Conservation (phyloP, 441 rosid genomes). For the Eutrema salsugineum region DNA sequence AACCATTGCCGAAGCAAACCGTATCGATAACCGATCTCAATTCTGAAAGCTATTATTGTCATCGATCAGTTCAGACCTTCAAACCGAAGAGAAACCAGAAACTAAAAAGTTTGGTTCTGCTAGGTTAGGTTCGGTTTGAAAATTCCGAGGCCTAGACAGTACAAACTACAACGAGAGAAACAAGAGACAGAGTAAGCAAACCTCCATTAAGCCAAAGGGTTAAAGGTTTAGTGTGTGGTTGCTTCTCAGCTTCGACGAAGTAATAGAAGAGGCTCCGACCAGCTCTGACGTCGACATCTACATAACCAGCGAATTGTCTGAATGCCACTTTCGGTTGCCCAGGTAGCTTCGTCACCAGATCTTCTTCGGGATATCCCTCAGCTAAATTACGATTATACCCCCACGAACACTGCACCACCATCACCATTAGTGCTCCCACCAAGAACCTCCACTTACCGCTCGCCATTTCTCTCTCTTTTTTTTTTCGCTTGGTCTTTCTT, state of each 20-base stretch:
- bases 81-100: too few species aligned
- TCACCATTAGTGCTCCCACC: slow-evolving; percentile 22
- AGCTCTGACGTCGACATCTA: slow-evolving; percentile 60
- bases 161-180: neutral
- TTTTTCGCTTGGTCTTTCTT: neutral
- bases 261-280: slow-evolving; percentile 86
- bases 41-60: too few species aligned
- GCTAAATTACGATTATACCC: slow-evolving; percentile 22
- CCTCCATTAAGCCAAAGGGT: slow-evolving; percentile 96
- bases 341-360: slow-evolving; percentile 66
- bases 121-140: too few species aligned
- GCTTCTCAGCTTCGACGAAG: slow-evolving; percentile 69
- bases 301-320: slow-evolving; percentile 74
- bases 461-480: slow-evolving; percentile 8
- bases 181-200: slow-evolving; percentile 14
- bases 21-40: too few species aligned
- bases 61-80: too few species aligned
- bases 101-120: too few species aligned
- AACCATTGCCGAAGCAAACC: too few species aligned
- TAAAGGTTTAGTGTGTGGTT: slow-evolving; percentile 56
- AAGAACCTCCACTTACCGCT: slow-evolving; percentile 9
- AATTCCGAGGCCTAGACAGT: neutral
- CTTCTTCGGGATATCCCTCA: slow-evolving; percentile 57
- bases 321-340: slow-evolving; percentile 73
- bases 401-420: slow-evolving; percentile 14